A percentile compares a stretch with the other conserved stretches of the same genome.
Conservation (phyloP, 768 basidiomycete genomes). For the Candolleomyces efflorescens region DNA sequence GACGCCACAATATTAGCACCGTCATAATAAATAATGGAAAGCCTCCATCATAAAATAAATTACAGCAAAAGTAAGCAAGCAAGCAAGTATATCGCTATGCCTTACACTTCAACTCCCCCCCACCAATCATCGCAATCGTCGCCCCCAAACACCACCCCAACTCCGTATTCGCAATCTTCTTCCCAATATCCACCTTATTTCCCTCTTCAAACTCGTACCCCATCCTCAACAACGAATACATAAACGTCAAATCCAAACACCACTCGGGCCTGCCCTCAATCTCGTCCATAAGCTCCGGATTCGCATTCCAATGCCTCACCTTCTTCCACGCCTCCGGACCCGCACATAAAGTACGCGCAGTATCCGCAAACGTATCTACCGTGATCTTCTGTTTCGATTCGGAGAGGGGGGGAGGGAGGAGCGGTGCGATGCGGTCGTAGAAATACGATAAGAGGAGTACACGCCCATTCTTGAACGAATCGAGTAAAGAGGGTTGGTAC, state of each 20-base stretch:
- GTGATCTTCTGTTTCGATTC: slow-evolving; percentile 24
- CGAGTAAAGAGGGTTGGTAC: slow-evolving; percentile 89
- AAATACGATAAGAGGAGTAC: slow-evolving; percentile 96
- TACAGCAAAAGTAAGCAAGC: too few relatives aligned
- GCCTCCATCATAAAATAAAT: too few relatives aligned
- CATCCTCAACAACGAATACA: slow-evolving; percentile 80
- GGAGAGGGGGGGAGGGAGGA: slow-evolving; percentile 37
- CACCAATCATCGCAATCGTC: slow-evolving; percentile 67
- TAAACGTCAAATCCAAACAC: slow-evolving; percentile 94
- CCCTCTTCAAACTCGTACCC: slow-evolving; percentile 85
- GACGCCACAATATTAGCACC: too few relatives aligned
- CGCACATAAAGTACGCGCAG: slow-evolving; percentile 70
- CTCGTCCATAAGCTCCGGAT: slow-evolving; percentile 46
- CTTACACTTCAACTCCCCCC: slow-evolving; percentile 52
- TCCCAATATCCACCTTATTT: slow-evolving; percentile 73
- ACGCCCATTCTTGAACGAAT: slow-evolving; percentile 83
- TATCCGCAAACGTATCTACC: slow-evolving; percentile 53
- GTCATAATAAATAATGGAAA: too few relatives aligned
- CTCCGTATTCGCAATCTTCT: slow-evolving; percentile 86
- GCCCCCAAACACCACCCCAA: slow-evolving; percentile 93
- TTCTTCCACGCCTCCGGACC: slow-evolving; percentile 61
- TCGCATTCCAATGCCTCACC: slow-evolving; percentile 30
- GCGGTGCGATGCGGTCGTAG: slow-evolving; percentile 87
- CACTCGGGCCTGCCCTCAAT: slow-evolving; percentile 84
- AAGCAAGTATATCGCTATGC: slow-evolving; percentile 14